These are phyloP conservation scores for Lepidium sativum DNA, from an alignment of 345 rosid genomes.

Conservation along the genomic window DNA sequence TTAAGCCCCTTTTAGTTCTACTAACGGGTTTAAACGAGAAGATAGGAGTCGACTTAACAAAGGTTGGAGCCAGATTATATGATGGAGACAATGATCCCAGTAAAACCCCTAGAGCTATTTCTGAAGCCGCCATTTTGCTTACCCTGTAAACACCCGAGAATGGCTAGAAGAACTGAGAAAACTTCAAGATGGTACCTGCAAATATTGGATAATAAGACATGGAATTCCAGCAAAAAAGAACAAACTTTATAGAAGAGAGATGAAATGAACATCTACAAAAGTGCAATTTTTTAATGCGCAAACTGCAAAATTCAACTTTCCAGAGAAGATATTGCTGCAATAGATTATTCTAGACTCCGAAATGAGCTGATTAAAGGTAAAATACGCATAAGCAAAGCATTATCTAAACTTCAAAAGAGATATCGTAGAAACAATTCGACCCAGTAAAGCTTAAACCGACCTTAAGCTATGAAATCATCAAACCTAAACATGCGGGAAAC, in stretches of 20 bases:
- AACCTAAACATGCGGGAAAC: neutral
- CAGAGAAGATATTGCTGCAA: too few relatives aligned
- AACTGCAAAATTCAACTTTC: too few relatives aligned
- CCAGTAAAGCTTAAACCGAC: neutral
- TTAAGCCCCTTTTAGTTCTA: constrained; percentile 5
- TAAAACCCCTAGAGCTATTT: constrained; percentile 32
- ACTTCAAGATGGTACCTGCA: constrained; percentile 2
- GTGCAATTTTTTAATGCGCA: too few relatives aligned
- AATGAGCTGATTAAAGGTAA: neutral
- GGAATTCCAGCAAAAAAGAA: neutral
- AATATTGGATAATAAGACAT: neutral
- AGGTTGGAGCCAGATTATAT: constrained; percentile 13
- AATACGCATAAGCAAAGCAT: neutral
- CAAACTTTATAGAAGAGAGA: neutral
- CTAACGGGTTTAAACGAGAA: constrained; percentile 16
- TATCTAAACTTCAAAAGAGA: neutral
- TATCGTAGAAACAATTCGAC: neutral
- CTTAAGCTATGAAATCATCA: neutral
- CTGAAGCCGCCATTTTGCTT: constrained; percentile 34
- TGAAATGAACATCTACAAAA: neutral
- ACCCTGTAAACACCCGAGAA: neutral
- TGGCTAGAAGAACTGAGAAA: neutral
- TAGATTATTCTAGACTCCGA: neutral
- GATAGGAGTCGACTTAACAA: constrained; percentile 16
- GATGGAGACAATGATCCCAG: constrained; percentile 21